A percentile compares a stretch with the other conserved stretches of the same genome.
phyloP scores from a whole-genome alignment of 1,284 basidiomycete species.

The Limonomyces culmigenus region DNA sequence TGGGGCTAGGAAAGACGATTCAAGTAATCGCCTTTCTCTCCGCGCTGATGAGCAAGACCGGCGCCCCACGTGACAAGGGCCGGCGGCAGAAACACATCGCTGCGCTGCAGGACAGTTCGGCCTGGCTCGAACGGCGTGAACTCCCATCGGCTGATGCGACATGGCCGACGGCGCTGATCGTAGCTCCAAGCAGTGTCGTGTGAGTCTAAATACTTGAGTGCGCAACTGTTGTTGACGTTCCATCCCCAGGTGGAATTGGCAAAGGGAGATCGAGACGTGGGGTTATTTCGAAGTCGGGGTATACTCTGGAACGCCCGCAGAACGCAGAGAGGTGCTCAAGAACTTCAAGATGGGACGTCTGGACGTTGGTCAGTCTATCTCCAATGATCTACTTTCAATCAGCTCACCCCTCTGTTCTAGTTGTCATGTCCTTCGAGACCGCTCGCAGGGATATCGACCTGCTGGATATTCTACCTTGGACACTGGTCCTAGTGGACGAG shows the following conservation, averaged over 20 bases:
- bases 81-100: conserved; percentile 48
- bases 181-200: conserved; percentile 64
- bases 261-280: conserved; percentile 31
- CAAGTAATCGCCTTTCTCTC: conserved; percentile 77
- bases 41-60: conserved; percentile 71
- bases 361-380: conserved; percentile 41
- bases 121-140: conserved; percentile 30
- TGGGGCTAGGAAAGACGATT: conserved; percentile 84
- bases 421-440: conserved; percentile 55
- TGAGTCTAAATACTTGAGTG: conserved; percentile 75
- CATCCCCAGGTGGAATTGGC: conserved; percentile 2
- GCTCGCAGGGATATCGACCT: conserved; percentile 49
- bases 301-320: conserved; percentile 33
- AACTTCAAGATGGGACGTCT: conserved; percentile 62
- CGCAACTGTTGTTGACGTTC: conserved; percentile 30
- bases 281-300: conserved; percentile 66
- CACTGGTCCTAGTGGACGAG: conserved; percentile 67
- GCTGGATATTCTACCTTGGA: conserved; percentile 47
- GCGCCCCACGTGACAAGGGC: conserved; percentile 36
- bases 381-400: not conserved
- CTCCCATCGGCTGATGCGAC: conserved; percentile 47
- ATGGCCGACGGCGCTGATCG: conserved; percentile 72
- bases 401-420: conserved; percentile 17
- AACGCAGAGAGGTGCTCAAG: conserved; percentile 34
- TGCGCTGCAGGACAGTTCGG: conserved; percentile 37